These are phyloP conservation scores for Heritiera littoralis DNA, from an alignment of 345 rosid species.

Conservation along the genomic window DNA sequence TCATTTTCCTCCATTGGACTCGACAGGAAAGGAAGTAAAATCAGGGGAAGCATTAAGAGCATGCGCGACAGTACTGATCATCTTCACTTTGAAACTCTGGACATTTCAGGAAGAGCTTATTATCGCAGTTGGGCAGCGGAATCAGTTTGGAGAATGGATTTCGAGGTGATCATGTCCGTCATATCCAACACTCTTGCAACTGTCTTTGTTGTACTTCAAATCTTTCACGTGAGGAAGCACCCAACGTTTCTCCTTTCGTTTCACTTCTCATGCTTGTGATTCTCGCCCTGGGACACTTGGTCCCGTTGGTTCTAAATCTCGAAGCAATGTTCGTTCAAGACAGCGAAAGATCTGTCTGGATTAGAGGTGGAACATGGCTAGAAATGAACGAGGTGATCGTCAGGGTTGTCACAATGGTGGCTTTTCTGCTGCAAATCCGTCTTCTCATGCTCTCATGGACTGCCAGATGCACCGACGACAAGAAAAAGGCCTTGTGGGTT, in stretches of 20 bases:
- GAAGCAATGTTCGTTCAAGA: slow-evolving; percentile 39
- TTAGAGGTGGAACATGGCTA: slow-evolving; percentile 33
- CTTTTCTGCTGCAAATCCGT: slow-evolving; percentile 44
- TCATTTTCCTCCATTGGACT: slow-evolving; percentile 46
- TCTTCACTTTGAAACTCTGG: slow-evolving; percentile 32
- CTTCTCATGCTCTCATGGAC: slow-evolving; percentile 49
- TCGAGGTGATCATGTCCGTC: slow-evolving; percentile 44
- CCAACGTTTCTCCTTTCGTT: slow-evolving; percentile 35
- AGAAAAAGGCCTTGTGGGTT: slow-evolving; percentile 30
- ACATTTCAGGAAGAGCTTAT: slow-evolving; percentile 27
- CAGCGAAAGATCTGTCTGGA: background rate
- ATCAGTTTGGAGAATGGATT: slow-evolving; percentile 45
- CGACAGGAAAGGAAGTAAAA: slow-evolving; percentile 23
- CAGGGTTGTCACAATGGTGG: slow-evolving; percentile 46
- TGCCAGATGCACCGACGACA: slow-evolving; percentile 23
- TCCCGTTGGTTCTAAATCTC: slow-evolving; percentile 43
- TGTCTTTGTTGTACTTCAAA: slow-evolving; percentile 40
- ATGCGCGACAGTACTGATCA: slow-evolving; percentile 34
- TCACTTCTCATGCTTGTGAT: slow-evolving; percentile 50
- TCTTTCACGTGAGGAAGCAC: slow-evolving; percentile 40
- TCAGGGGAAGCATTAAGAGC: slow-evolving; percentile 46
- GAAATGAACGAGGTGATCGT: slow-evolving; percentile 44
- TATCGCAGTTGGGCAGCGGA: slow-evolving; percentile 15
- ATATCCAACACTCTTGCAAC: slow-evolving; percentile 45
- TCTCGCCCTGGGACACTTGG: slow-evolving; percentile 43